A percentile compares a stretch with the other conserved stretches of the same genome.
Evolutionary conservation across 2,329 filamentous ascomycete genomes (phyloP).

Genomic region (Orbilia quercus): DNA sequence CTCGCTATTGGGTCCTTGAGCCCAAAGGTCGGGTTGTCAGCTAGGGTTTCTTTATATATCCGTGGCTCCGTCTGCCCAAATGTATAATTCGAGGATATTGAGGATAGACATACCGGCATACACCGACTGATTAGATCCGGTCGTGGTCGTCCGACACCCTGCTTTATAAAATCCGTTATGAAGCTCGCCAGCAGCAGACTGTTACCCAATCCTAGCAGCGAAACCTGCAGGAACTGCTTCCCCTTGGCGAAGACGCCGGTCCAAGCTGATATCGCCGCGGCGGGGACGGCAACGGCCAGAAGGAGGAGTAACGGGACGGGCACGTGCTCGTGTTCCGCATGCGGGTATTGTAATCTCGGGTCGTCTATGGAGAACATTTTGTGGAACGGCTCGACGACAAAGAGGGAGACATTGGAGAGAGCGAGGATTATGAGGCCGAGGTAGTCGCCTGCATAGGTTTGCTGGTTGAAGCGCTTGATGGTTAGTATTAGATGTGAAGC

Average conservation of each 20-base stretch:
- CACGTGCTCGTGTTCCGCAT: constrained; percentile 85
- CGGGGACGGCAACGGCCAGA: constrained; percentile 69
- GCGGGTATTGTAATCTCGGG: constrained; percentile 83
- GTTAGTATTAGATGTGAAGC: constrained; percentile 26
- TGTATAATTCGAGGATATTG: constrained; percentile 6
- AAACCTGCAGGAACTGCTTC: constrained; percentile 73
- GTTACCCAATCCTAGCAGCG: constrained; percentile 82
- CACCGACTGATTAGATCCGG: constrained; percentile 92
- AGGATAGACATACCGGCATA: constrained; percentile 68
- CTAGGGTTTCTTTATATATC: constrained; percentile 4
- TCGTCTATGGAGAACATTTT: constrained; percentile 93
- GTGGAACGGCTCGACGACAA: constrained; percentile 82
- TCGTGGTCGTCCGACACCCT: constrained; percentile 73
- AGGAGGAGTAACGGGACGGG: constrained; percentile 79
- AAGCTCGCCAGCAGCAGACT: constrained; percentile 80
- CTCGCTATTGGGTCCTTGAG: constrained; percentile 57
- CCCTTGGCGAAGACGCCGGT: constrained; percentile 14
- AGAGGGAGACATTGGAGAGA: constrained; percentile 60
- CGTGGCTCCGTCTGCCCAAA: constrained; percentile 1
- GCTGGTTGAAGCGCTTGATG: constrained; percentile 65
- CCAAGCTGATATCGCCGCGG: constrained; percentile 26
- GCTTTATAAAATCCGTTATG: constrained; percentile 88
- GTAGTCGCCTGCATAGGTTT: constrained; percentile 89
- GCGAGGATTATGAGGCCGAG: constrained; percentile 77
- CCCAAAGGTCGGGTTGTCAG: background rate